These are phyloP conservation scores for Diutina scorzettiae DNA, from an alignment of 1,139 yeast genomes.

Conservation along the genomic window DNA sequence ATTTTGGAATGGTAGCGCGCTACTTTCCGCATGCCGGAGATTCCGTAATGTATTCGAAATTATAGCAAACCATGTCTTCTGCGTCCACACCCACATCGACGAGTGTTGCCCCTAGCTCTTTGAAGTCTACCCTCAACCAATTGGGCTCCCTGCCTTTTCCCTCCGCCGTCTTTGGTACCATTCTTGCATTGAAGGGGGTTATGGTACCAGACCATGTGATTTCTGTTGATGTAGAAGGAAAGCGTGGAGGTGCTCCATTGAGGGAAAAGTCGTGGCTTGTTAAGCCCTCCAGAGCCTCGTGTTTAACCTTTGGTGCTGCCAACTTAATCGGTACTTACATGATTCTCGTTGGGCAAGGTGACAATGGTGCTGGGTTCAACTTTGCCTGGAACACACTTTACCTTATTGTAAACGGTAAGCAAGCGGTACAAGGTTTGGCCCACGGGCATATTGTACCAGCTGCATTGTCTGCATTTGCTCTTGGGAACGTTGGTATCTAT, in stretches of 20 bases:
- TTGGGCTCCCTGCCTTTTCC: constrained; percentile 3
- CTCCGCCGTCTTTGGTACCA: neutral
- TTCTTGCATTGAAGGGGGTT: neutral
- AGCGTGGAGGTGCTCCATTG: neutral
- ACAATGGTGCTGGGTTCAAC: constrained; percentile 79
- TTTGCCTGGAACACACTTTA: constrained; percentile 83
- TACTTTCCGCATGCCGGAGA: no score
- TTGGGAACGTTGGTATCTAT: constrained; percentile 51
- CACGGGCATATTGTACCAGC: constrained; percentile 45
- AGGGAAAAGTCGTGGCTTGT: constrained; percentile 9
- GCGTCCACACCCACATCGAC: no score
- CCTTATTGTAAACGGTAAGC: constrained; percentile 59
- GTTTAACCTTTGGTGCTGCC: constrained; percentile 16
- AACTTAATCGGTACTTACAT: constrained; percentile 20
- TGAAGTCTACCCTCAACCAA: no score
- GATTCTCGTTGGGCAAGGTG: constrained; percentile 24
- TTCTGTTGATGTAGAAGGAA: neutral
- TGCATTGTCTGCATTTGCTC: constrained; percentile 44
- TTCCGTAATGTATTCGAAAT: no score
- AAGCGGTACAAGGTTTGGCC: constrained; percentile 33
- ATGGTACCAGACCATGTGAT: neutral
- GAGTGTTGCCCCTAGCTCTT: no score
- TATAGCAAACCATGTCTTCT: no score
- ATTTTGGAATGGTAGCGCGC: no score
- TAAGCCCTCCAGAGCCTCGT: constrained; percentile 26